Conservation (phyloP, 208 protist species). For the Entamoeba dispar region DNA sequence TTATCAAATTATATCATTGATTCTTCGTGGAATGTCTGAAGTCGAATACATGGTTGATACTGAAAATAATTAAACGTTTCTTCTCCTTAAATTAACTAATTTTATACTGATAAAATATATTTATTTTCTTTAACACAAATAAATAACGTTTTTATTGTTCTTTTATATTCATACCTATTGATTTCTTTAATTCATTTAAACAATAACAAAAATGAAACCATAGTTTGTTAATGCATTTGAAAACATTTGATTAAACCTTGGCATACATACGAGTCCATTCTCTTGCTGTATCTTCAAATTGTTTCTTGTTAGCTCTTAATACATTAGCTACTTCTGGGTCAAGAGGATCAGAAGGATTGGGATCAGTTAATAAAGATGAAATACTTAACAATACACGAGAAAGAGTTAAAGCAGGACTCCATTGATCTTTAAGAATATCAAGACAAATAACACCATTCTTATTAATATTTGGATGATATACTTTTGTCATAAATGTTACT, state of each 20-base stretch:
- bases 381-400: conserved; percentile 6
- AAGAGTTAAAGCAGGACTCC: neutral
- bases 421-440: neutral
- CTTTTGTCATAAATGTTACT: conserved; percentile 11
- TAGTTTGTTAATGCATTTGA: no score
- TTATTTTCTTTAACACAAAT: no score
- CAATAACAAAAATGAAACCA: no score
- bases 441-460: conserved; percentile 12
- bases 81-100: no score
- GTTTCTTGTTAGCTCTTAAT: neutral
- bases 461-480: conserved; percentile 23
- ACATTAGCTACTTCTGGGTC: conserved; percentile 2
- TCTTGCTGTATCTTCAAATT: neutral
- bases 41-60: neutral
- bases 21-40: neutral
- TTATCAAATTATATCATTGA: neutral
- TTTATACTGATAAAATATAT: no score
- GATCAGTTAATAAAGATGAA: conserved; percentile 15
- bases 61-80: no score
- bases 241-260: no score
- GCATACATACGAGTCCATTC: neutral
- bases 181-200: no score
- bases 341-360: conserved; percentile 8
- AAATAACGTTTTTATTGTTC: no score
- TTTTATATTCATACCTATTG: no score